Evolutionary conservation across 345 rosid species (phyloP).

Genomic region (Sisymbrium altissimum): DNA sequence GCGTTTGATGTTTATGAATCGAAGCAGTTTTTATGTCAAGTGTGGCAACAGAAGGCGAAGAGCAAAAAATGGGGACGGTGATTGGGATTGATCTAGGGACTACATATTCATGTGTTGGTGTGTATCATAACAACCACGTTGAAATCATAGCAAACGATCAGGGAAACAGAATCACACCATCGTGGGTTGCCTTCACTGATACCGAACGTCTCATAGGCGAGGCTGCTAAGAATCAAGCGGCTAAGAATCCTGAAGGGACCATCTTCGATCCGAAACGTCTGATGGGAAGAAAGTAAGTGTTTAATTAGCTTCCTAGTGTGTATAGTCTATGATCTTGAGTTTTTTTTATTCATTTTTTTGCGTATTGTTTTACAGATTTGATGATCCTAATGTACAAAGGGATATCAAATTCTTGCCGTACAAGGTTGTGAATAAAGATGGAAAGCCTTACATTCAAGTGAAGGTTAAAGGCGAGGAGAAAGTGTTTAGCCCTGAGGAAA

Average conservation of each 20-base stretch:
- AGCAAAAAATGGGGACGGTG: constrained; percentile 43
- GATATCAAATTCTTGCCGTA: constrained; percentile 57
- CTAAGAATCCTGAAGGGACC: constrained; percentile 48
- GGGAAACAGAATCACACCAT: constrained; percentile 63
- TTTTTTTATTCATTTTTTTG: neutral
- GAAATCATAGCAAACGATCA: constrained; percentile 69
- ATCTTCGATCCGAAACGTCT: constrained; percentile 56
- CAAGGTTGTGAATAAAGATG: constrained; percentile 43
- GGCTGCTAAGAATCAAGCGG: constrained; percentile 63
- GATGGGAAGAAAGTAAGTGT: constrained; percentile 40
- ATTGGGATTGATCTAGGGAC: constrained; percentile 62
- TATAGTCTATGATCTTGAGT: neutral
- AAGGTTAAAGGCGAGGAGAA: constrained; percentile 47
- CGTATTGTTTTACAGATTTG: constrained; percentile 20
- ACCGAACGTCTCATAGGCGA: constrained; percentile 63
- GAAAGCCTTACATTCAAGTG: constrained; percentile 34
- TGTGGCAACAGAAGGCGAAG: constrained; percentile 32
- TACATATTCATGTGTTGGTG: constrained; percentile 57
- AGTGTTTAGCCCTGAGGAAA: constrained; percentile 64
- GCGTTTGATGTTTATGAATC: neutral
- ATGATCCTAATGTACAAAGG: constrained; percentile 50
- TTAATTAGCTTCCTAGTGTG: neutral
- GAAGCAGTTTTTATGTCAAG: constrained; percentile 34
- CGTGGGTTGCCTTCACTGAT: constrained; percentile 70
- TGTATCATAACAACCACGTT: constrained; percentile 40